A percentile compares a stretch with the other conserved stretches of the same genome.
Conservation (phyloP, 1,139 yeast species). For the Candida tetrigidarum region DNA sequence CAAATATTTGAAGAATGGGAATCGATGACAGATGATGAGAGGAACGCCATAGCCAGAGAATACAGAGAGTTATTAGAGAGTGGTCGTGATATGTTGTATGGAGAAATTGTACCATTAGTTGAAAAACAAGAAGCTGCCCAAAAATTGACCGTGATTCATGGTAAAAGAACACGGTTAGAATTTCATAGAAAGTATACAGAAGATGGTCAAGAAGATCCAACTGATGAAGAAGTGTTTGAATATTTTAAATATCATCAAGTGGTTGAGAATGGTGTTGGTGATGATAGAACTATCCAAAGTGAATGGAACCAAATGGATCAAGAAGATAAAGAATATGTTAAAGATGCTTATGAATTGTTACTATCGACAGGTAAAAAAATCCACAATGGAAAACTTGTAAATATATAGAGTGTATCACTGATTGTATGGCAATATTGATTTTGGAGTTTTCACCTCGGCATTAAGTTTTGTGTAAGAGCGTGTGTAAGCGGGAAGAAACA, state of each 20-base stretch:
- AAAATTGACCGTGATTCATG: not conserved
- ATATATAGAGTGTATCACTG: not conserved
- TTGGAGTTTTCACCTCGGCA: not conserved
- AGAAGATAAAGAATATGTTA: constrained; percentile 29
- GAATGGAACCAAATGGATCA: constrained; percentile 32
- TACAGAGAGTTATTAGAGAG: constrained; percentile 29
- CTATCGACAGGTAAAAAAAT: constrained; percentile 34
- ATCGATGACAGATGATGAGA: constrained; percentile 21
- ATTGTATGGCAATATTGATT: not conserved
- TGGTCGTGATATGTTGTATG: constrained; percentile 37
- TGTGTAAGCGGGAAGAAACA: not conserved
- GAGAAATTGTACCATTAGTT: constrained; percentile 31
- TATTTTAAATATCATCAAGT: constrained; percentile 5
- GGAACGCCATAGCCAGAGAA: constrained; percentile 29
- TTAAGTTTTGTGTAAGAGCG: not conserved
- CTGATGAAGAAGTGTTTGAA: not conserved
- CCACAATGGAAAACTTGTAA: constrained; percentile 31
- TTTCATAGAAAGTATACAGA: not conserved
- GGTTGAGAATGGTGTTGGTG: constrained; percentile 2
- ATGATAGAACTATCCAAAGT: not conserved
- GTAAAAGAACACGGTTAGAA: not conserved
- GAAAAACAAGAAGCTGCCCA: constrained; percentile 12
- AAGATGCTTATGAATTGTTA: constrained; percentile 32
- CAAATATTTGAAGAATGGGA: constrained; percentile 9
- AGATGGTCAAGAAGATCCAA: not conserved